Conservation (phyloP, 2,329 filamentous ascomycete genomes). For the Pseudopyrenochaeta lycopersici region DNA sequence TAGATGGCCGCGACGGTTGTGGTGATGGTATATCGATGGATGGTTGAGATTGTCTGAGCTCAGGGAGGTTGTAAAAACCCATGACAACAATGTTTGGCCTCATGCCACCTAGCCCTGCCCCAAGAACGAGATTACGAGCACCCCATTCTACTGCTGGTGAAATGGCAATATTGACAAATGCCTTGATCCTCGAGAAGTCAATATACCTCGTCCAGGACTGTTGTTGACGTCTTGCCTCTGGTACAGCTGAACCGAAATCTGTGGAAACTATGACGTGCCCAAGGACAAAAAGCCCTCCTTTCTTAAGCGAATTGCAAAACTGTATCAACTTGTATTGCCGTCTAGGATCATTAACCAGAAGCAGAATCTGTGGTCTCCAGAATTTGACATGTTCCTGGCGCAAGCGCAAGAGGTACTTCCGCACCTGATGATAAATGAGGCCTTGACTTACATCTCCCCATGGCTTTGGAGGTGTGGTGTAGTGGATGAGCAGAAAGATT, state of each 20-base stretch:
- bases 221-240: constrained; percentile 83
- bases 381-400: constrained; percentile 92
- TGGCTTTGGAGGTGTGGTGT: constrained; percentile 82
- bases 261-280: constrained; percentile 88
- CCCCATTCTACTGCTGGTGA: constrained; percentile 87
- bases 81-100: constrained; percentile 85
- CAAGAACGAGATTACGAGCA: constrained; percentile 80
- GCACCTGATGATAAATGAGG: constrained; percentile 86
- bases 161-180: constrained; percentile 86
- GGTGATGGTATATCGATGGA: constrained; percentile 65
- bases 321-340: constrained; percentile 84
- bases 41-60: constrained; percentile 70
- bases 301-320: constrained; percentile 91
- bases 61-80: constrained; percentile 82
- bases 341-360: constrained; percentile 85
- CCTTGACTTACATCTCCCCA: constrained; percentile 94
- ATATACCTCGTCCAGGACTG: constrained; percentile 87
- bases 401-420: constrained; percentile 85
- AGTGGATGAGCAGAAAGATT: constrained; percentile 87
- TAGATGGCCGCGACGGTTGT: constrained; percentile 47
- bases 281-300: constrained; percentile 83
- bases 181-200: constrained; percentile 85
- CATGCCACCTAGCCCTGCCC: constrained; percentile 86
- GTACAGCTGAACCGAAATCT: constrained; percentile 80
- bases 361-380: constrained; percentile 87